Conservation (phyloP, 257 asterid genomes). For the Lavandula angustifolia region DNA sequence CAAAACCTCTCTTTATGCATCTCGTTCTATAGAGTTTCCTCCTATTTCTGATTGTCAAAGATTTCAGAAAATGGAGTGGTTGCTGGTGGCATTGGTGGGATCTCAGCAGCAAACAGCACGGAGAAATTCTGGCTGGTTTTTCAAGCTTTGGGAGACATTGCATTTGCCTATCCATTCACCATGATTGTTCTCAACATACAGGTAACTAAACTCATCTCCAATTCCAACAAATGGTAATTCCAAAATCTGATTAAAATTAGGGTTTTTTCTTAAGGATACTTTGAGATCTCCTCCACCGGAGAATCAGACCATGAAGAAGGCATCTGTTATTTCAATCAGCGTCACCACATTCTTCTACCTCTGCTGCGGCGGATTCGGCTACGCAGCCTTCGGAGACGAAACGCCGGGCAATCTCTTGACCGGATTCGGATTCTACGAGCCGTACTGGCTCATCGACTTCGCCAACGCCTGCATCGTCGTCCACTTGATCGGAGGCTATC, state of each 20-base stretch:
- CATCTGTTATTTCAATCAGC: conserved; percentile 45
- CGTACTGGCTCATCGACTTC: conserved; percentile 68
- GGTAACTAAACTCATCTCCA: conserved; percentile 33
- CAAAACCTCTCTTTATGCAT: background rate
- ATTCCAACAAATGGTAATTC: too few species aligned
- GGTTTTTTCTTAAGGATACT: conserved; percentile 47
- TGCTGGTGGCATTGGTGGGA: conserved; percentile 59
- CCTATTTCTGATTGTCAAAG: background rate
- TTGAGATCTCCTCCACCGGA: conserved; percentile 69
- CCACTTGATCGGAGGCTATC: conserved; percentile 69
- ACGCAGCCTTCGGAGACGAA: conserved; percentile 68
- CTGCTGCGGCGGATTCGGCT: conserved; percentile 65
- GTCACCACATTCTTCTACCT: conserved; percentile 59
- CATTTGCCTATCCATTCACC: conserved; percentile 73
- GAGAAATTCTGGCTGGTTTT: conserved; percentile 59
- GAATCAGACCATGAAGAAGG: conserved; percentile 62
- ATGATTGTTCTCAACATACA: conserved; percentile 60
- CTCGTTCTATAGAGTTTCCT: background rate
- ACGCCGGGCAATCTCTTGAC: conserved; percentile 77
- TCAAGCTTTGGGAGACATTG: conserved; percentile 79
- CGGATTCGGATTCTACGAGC: conserved; percentile 76
- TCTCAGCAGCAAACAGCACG: conserved; percentile 42
- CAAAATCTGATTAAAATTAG: background rate
- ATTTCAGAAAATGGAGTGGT: conserved; percentile 61
- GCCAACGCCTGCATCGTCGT: conserved; percentile 67